Base-by-base conservation (phyloP, 305 asterid genomes). In the Solanum hybrid region DNA sequence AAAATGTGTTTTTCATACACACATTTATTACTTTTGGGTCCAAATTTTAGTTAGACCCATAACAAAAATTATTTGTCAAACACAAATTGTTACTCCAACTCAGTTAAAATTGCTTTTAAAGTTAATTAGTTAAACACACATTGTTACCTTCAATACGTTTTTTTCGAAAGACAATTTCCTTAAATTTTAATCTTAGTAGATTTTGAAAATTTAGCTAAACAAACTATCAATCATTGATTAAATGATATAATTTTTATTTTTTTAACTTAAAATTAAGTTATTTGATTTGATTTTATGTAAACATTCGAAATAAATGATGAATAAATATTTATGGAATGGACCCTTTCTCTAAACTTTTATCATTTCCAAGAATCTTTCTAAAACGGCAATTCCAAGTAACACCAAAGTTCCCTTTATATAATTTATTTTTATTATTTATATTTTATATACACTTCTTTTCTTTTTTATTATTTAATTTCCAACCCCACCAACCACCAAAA, bases 311-410 rank as follows among this genome's bases (percentile, higher is more conserved):
- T 24, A 81, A 37, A 81, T 11, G 4, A 29, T 9, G 3, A 15
- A 4, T 41, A 82, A 39, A 10, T 14, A 82, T 41, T 41, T 82
- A 15, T 41, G 14, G 1, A 3, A 7, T 38, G 73, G 70, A 27
- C 20, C 17, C 36, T 81, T 31, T 45, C 73, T 1, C 87, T 41
- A 83, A 51, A 83, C 38, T 83, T 41, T 83, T 83, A 24, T 14
- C 87, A 83, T 83, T 27, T 73, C 12, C 29, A 75, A 75, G 83
- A 70, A 87, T 87, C 73, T 75, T 87, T 22, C 84, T 73, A 75
- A 87, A 88, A 77, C 68, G 61, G 34, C 90, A 89, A 89, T n/a
- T n/a, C 32, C 87, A 89, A 78, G 90, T n/a, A 76, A 88, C 31
- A 61, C 87, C 41, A 88, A 88, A 78, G 31, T 31, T 84, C 29